Evolutionary conservation across 371 early-diverging fungal species (phyloP).

Genomic region (Apophysomyces variabilis): DNA sequence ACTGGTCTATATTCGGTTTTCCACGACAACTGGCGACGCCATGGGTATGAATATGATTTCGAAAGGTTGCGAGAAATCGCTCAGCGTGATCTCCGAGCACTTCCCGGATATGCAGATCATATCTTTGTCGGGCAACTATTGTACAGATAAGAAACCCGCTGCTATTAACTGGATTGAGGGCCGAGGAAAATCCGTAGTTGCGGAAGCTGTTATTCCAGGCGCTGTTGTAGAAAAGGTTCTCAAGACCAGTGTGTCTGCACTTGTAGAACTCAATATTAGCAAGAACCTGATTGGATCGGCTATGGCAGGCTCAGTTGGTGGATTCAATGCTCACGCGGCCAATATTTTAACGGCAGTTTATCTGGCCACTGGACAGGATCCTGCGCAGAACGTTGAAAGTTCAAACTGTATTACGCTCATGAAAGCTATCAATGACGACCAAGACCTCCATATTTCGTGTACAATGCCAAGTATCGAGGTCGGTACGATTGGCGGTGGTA

Average conservation of each 20-base stretch:
- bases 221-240: slow-evolving; percentile 79
- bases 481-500: slow-evolving; percentile 96
- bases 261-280: slow-evolving; percentile 81
- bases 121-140: slow-evolving; percentile 91
- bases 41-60: slow-evolving; percentile 99
- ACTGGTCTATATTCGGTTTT: slow-evolving; percentile 83
- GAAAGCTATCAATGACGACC: slow-evolving; percentile 83
- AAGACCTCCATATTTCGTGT: slow-evolving; percentile 84
- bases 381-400: slow-evolving; percentile 95
- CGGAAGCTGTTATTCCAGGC: slow-evolving; percentile 87
- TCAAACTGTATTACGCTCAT: slow-evolving; percentile 94
- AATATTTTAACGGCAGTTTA: slow-evolving; percentile 94
- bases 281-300: slow-evolving; percentile 95
- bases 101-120: slow-evolving; percentile 83
- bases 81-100: slow-evolving; percentile 60
- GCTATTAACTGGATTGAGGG: slow-evolving; percentile 98
- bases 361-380: slow-evolving; percentile 96
- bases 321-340: slow-evolving; percentile 96
- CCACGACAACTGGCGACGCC: slow-evolving; percentile 94
- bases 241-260: slow-evolving; percentile 81
- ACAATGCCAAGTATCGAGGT: slow-evolving; percentile 97
- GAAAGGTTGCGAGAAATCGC: slow-evolving; percentile 87
- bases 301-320: slow-evolving; percentile 94
- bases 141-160: slow-evolving; percentile 98
- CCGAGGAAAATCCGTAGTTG: slow-evolving; percentile 93